These are phyloP conservation scores for Pavlovales sp. DNA, from an alignment of 208 protist genomes.

Conservation along the genomic window DNA sequence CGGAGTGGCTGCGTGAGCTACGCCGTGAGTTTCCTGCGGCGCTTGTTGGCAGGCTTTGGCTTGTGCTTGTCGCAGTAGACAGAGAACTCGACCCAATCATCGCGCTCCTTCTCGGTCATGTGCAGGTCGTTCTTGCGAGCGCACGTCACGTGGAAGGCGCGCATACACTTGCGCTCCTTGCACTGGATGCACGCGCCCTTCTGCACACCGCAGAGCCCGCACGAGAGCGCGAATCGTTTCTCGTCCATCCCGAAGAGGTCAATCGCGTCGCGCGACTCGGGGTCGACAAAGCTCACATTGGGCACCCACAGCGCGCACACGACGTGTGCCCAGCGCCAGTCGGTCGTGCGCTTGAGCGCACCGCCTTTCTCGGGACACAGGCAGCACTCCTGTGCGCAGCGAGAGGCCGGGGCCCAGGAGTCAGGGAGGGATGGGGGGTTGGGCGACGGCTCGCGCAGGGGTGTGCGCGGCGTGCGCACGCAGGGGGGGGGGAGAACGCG, in stretches of 20 bases:
- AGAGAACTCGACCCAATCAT: not conserved
- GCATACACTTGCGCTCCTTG: not conserved
- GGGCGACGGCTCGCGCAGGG: no score
- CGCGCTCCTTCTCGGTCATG: conserved; percentile 10
- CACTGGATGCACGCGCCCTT: conserved; percentile 13
- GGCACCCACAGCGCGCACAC: conserved; percentile 54
- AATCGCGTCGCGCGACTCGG: conserved; percentile 43
- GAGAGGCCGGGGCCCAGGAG: no score
- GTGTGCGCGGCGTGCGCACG: not conserved
- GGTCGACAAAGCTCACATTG: conserved; percentile 42
- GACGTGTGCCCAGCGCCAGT: conserved; percentile 55
- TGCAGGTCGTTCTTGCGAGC: not conserved
- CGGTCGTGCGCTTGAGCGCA: conserved; percentile 51
- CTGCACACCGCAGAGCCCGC: not conserved
- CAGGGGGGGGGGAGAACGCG: not conserved
- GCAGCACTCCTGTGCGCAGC: conserved; percentile 28
- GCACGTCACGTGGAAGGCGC: conserved; percentile 22
- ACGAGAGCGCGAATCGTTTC: not conserved
- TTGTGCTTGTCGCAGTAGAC: conserved; percentile 2
- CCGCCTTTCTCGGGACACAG: conserved; percentile 50
- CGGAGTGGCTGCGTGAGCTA: no score
- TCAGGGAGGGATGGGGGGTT: no score
- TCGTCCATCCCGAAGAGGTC: conserved; percentile 9
- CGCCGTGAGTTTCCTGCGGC: not conserved
- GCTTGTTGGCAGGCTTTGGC: not conserved